phyloP scores from a whole-genome alignment of 306 rosid species.

The Citrullus colocynthis region DNA sequence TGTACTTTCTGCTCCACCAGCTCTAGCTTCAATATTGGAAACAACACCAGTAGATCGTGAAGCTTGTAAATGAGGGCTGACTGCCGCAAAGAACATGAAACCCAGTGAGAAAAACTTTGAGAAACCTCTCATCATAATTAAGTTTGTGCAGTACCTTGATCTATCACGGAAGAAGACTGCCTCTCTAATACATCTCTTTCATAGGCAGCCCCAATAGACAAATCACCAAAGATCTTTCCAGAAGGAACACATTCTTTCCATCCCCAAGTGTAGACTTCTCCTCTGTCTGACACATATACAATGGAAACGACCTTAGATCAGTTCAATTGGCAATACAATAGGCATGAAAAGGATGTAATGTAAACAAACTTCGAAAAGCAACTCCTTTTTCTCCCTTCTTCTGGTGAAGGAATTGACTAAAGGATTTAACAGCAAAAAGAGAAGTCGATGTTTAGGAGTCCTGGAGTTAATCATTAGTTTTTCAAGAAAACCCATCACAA shows the following conservation, averaged over 20 bases:
- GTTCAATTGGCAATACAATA: neutral
- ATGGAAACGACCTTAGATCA: neutral
- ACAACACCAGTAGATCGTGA: conserved; percentile 35
- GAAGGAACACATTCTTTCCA: conserved; percentile 99
- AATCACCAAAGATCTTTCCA: conserved; percentile 63
- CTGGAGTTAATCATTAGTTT: neutral
- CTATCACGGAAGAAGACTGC: conserved; percentile 41
- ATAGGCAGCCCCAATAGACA: conserved; percentile 24
- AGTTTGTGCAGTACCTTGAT: conserved; percentile 44
- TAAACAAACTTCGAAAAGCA: neutral
- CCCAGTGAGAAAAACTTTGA: neutral
- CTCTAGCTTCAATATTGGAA: conserved; percentile 21
- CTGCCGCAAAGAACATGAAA: conserved; percentile 30
- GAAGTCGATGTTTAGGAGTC: neutral
- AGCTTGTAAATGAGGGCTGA: conserved; percentile 52
- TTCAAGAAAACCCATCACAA: neutral
- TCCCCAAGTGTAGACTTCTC: conserved; percentile 93
- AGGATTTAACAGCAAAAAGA: neutral
- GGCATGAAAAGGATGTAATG: neutral
- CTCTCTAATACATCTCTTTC: conserved; percentile 50
- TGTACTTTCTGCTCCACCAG: conserved; percentile 61
- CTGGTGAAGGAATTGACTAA: neutral
- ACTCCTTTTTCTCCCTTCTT: neutral
- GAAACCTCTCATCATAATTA: conserved; percentile 13
- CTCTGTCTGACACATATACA: conserved; percentile 39